phyloP scores from a whole-genome alignment of 495 filamentous ascomycete genomes.

The Annulohypoxylon stygium region DNA sequence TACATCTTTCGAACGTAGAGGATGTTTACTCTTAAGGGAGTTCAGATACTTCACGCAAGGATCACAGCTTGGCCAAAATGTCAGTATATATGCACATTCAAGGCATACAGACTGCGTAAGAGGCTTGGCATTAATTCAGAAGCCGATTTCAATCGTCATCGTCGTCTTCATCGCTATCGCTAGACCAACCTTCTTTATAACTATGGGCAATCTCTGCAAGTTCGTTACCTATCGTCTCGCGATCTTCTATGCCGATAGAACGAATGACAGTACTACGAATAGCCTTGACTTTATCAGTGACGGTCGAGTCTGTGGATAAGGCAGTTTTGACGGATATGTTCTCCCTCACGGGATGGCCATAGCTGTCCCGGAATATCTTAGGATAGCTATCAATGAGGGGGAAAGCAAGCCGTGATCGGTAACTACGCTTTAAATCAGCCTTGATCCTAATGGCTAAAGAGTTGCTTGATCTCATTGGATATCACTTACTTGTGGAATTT shows the following conservation, averaged over 20 bases:
- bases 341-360: constrained; percentile 53
- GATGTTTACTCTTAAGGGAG: not conserved
- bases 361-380: constrained; percentile 67
- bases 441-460: constrained; percentile 4
- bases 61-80: not conserved
- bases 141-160: constrained; percentile 62
- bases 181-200: constrained; percentile 91
- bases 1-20: not conserved
- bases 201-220: constrained; percentile 86
- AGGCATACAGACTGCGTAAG: not conserved
- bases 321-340: constrained; percentile 71
- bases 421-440: constrained; percentile 46
- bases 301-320: constrained; percentile 79
- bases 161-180: constrained; percentile 84
- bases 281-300: constrained; percentile 74
- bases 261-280: constrained; percentile 71
- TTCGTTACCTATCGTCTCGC: constrained; percentile 85
- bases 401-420: constrained; percentile 70
- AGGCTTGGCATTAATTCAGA: not conserved
- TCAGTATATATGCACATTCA: not conserved
- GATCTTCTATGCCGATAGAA: constrained; percentile 77
- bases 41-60: not conserved
- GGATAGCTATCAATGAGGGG: constrained; percentile 89
- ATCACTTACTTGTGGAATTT: constrained; percentile 72
- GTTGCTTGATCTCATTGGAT: not conserved